Evolutionary conservation across 306 rosid species (phyloP), one percentile per base, ranked within the genome.

Genomic region (Quercus agrifolia): DNA sequence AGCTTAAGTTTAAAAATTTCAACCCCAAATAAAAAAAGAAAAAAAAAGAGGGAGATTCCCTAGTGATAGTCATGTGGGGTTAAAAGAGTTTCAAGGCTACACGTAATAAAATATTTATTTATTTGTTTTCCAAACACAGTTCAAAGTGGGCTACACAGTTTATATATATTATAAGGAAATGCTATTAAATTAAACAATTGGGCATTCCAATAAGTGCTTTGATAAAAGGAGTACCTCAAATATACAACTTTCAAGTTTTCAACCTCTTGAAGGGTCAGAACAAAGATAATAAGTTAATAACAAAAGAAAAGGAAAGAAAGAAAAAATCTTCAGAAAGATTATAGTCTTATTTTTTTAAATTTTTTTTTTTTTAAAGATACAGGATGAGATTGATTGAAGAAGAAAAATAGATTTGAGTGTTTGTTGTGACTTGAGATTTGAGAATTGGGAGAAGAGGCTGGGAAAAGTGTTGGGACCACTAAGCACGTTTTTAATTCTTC

Each of bases 51-150:
- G 70, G 72, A 82, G 90, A 85, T 85, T 86, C 89, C 89, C 85
- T 57, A 84, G 86, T 73, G 75, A 74, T 54, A 75, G 82, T 78
- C 95, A 87, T 84, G 91, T 84, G 92, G 80, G 74, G 75, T 74
- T 72, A 75, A 30, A 23, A 75, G 61, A 69, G 76, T 84, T 79
- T 82, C 86, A 77, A 82, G 82, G 79, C 77, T 79, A 74, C 87
- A 74, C 75, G 81, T 56, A 49, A 49, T 49, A 49, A 3, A 49
- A 49, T 49, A 49, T 12, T 11, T 49, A 49, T 49, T 13, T 10
- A 49, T 49, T 49, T 49, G 54, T 49, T 74, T 82, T 80, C 74
- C 76, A 38, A 64, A 25, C 54, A 80, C 74, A 55, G 20, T 81
- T 82, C 86, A 87, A 85, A 85, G 81, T 82, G 84, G 81, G 81